A percentile compares a stretch with the other conserved stretches of the same genome.
phyloP scores from a whole-genome alignment of 257 asterid species.

The Nicotiana attenuata region DNA sequence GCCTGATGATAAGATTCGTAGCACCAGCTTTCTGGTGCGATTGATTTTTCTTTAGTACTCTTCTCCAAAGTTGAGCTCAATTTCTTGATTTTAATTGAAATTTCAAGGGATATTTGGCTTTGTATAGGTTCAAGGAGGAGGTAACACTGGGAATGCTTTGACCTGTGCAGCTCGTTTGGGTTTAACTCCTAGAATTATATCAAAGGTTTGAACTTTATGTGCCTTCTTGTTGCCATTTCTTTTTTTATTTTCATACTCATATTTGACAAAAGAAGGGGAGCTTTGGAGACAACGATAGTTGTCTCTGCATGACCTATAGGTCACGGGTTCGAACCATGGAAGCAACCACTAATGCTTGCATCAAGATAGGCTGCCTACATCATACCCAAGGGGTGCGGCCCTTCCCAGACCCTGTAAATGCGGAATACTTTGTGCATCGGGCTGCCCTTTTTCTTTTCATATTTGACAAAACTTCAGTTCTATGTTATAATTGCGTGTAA shows the following conservation, averaged over 20 bases:
- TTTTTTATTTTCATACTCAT: background rate
- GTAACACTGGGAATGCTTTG: constrained; percentile 83
- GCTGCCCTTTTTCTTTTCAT: no score
- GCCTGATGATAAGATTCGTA: constrained; percentile 80
- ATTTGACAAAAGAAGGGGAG: no score
- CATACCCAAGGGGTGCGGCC: no score
- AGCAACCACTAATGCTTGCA: no score
- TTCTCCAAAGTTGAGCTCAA: background rate
- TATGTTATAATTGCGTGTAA: background rate
- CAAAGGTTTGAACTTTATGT: constrained; percentile 49
- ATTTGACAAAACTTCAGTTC: no score
- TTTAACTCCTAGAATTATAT: constrained; percentile 63
- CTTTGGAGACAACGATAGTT: no score
- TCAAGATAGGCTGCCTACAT: no score
- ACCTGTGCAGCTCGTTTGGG: constrained; percentile 88
- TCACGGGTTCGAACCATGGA: no score
- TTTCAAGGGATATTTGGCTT: background rate
- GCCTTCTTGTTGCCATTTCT: background rate
- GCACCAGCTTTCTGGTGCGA: constrained; percentile 73
- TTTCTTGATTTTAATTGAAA: background rate
- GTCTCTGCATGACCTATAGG: no score
- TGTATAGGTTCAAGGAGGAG: constrained; percentile 74
- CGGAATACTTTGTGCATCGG: no score
- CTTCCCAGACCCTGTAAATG: no score
- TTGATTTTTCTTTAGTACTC: background rate